A percentile compares a stretch with the other conserved stretches of the same genome.
phyloP scores from a whole-genome alignment of 2,329 filamentous ascomycete genomes.

The Gnomoniopsis smithogilvyi region DNA sequence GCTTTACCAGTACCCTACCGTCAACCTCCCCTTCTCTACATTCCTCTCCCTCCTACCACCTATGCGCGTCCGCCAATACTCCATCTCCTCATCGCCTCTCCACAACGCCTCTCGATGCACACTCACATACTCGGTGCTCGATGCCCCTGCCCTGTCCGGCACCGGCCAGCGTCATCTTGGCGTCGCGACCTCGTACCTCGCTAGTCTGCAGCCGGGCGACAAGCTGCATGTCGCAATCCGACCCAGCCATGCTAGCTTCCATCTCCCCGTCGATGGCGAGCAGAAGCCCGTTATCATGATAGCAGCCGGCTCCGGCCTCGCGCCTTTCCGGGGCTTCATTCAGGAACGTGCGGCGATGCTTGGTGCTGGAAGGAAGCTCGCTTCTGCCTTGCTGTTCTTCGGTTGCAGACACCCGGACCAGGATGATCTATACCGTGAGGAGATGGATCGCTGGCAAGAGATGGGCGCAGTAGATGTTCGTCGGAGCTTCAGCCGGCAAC shows the following conservation, averaged over 20 bases:
- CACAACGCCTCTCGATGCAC: constrained; percentile 53
- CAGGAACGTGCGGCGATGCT: constrained; percentile 56
- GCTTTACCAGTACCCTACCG: constrained; percentile 51
- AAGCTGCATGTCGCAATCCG: constrained; percentile 48
- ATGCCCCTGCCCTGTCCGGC: constrained; percentile 49
- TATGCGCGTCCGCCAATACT: constrained; percentile 49
- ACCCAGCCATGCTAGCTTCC: constrained; percentile 41
- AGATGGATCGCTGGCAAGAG: constrained; percentile 57
- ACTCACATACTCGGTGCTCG: constrained; percentile 65
- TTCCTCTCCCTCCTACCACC: constrained; percentile 64
- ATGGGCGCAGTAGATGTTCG: constrained; percentile 59
- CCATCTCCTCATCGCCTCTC: constrained; percentile 71
- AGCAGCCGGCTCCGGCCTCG: constrained; percentile 52
- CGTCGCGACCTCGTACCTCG: constrained; percentile 55
- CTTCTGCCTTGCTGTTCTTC: constrained; percentile 62
- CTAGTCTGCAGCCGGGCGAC: constrained; percentile 40
- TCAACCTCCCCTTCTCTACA: constrained; percentile 52
- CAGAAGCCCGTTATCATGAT: constrained; percentile 49
- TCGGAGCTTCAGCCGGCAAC: constrained; percentile 56
- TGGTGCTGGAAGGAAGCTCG: constrained; percentile 46
- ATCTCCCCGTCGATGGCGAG: constrained; percentile 42
- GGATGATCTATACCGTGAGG: constrained; percentile 59
- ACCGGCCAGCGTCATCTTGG: constrained; percentile 48
- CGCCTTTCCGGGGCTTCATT: constrained; percentile 60
- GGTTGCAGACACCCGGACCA: constrained; percentile 54